Conservation (phyloP, 306 rosid genomes). For the Castanospermum australe region DNA sequence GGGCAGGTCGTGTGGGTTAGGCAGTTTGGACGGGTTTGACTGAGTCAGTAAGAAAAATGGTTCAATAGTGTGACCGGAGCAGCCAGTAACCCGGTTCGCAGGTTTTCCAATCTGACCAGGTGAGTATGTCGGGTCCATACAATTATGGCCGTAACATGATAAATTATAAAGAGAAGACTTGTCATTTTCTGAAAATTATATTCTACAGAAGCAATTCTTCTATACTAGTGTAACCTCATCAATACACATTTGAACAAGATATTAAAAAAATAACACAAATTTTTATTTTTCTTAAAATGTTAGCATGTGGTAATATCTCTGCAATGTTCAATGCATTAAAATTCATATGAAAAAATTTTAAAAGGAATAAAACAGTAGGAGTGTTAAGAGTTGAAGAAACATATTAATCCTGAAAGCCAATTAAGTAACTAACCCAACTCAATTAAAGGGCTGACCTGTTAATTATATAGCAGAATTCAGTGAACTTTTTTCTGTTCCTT, state of each 20-base stretch:
- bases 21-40: no score
- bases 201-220: not conserved
- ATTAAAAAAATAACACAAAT: not conserved
- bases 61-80: no score
- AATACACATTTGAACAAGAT: not conserved
- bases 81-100: no score
- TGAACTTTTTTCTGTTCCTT: not conserved
- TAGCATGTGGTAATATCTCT: not conserved
- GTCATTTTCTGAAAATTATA: not conserved
- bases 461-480: not conserved
- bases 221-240: not conserved
- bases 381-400: not conserved
- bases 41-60: no score
- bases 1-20: no score
- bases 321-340: not conserved
- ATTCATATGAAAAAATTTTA: not conserved
- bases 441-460: not conserved
- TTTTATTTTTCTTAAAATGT: not conserved
- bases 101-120: no score
- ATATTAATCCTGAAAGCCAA: not conserved
- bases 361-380: not conserved
- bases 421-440: not conserved
- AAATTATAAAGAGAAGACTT: not conserved
- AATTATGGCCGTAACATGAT: no score
- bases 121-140: no score